Conservation (phyloP, 2,329 filamentous ascomycete species). For the Diplodia seriata region DNA sequence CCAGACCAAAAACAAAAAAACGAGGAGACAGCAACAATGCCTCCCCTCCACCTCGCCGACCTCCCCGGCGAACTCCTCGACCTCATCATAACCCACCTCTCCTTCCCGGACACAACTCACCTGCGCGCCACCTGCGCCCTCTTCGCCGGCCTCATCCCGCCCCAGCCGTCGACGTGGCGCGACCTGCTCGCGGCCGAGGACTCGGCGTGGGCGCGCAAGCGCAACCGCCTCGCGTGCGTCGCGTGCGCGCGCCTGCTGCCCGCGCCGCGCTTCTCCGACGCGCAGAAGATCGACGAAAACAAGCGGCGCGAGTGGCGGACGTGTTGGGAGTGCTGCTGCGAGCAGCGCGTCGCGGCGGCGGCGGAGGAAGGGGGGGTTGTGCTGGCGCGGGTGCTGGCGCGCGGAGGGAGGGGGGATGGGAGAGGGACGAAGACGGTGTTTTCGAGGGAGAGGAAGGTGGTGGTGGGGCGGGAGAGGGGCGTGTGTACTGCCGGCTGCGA, state of each 20-base stretch:
- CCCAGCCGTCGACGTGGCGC: neutral
- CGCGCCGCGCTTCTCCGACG: constrained; percentile 12
- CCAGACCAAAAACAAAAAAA: neutral
- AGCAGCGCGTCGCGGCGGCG: too few relatives aligned
- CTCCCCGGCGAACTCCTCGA: constrained; percentile 13
- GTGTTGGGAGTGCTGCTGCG: neutral
- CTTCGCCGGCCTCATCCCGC: neutral
- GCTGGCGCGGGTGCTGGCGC: too few relatives aligned
- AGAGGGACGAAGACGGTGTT: neutral
- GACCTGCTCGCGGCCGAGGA: constrained; percentile 3
- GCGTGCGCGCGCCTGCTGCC: constrained; percentile 6
- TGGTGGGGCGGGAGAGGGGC: neutral
- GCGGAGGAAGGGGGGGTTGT: neutral
- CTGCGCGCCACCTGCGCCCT: constrained; percentile 18
- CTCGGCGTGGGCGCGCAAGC: neutral
- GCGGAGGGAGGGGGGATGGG: neutral
- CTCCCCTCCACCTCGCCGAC: too few relatives aligned
- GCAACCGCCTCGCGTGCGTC: constrained; percentile 10
- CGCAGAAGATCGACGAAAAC: too few relatives aligned
- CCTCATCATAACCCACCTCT: neutral
- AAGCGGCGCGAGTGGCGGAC: too few relatives aligned
- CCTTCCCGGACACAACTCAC: neutral
- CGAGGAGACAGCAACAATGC: neutral
- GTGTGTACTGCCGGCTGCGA: neutral
- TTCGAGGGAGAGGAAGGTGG: neutral